These are phyloP conservation scores for Trichoderma afroharzianum DNA, from an alignment of 2,329 filamentous ascomycete species.

Conservation along the genomic window DNA sequence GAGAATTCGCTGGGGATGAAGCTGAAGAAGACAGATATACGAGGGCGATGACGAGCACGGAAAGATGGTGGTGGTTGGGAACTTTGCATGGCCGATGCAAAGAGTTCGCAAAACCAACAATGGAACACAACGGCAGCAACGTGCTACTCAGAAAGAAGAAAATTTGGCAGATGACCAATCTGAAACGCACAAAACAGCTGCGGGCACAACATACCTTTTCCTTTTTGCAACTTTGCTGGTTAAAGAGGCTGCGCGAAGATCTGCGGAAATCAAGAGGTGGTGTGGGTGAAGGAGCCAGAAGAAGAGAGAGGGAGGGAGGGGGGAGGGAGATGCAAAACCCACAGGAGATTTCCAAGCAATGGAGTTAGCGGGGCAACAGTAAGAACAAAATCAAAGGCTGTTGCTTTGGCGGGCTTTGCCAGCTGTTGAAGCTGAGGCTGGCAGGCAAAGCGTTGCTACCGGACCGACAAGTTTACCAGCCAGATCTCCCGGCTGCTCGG, in stretches of 20 bases:
- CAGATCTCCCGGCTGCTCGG: not conserved
- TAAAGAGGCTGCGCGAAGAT: not conserved
- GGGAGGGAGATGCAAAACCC: not conserved
- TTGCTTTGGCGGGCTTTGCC: not conserved
- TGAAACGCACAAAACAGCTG: not conserved
- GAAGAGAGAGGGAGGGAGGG: not conserved
- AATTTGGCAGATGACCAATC: not conserved
- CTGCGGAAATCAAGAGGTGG: too few species aligned
- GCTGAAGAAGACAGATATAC: not conserved
- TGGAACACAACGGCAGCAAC: not conserved
- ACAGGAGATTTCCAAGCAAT: not conserved
- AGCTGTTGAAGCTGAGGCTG: not conserved
- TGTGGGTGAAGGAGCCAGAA: not conserved
- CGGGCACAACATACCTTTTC: not conserved
- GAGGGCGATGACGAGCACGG: not conserved
- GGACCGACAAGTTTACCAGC: not conserved
- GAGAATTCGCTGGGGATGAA: not conserved
- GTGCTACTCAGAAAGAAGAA: not conserved
- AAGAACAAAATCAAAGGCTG: not conserved
- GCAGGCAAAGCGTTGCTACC: not conserved
- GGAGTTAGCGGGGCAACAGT: not conserved
- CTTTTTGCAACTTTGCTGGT: not conserved
- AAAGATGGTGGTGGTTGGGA: not conserved
- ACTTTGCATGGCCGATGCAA: not conserved
- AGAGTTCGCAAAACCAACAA: not conserved